These are phyloP conservation scores for Dactylellina leptospora DNA, from an alignment of 2,329 filamentous ascomycete species.

Conservation along the genomic window DNA sequence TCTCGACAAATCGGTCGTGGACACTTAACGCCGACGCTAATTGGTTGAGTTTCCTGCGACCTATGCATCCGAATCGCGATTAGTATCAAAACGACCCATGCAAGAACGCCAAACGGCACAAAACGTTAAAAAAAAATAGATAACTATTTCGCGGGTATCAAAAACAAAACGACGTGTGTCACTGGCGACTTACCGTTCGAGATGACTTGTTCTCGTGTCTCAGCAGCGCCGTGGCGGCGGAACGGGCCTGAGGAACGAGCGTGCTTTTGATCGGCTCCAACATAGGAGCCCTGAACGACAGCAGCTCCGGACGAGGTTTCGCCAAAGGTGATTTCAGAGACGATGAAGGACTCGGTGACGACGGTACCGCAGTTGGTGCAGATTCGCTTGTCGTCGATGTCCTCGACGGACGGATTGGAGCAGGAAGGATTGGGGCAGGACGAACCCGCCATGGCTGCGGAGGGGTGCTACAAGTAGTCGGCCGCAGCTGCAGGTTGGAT, in stretches of 20 bases:
- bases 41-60: slow-evolving; percentile 63
- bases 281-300: slow-evolving; percentile 86
- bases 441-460: slow-evolving; percentile 35
- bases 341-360: slow-evolving; percentile 85
- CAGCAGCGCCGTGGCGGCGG: slow-evolving; percentile 68
- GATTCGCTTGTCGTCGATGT: slow-evolving; percentile 62
- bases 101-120: slow-evolving; percentile 32
- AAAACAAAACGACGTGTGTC: slow-evolving; percentile 55
- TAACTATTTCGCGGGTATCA: slow-evolving; percentile 36
- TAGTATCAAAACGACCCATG: slow-evolving; percentile 32
- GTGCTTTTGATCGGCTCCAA: slow-evolving; percentile 84
- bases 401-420: slow-evolving; percentile 52
- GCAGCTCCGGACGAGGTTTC: slow-evolving; percentile 86
- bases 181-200: slow-evolving; percentile 64
- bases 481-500: not conserved
- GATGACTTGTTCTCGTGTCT: slow-evolving; percentile 69
- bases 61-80: slow-evolving; percentile 53
- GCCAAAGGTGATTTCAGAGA: slow-evolving; percentile 89
- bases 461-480: not conserved
- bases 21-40: slow-evolving; percentile 68
- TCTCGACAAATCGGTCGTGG: slow-evolving; percentile 71
- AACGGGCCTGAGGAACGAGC: slow-evolving; percentile 70
- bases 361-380: slow-evolving; percentile 87
- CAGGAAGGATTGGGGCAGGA: slow-evolving; percentile 52
- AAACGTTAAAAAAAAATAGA: slow-evolving; percentile 38